Percentiles rank a stretch among this genome's conserved stretches.
Evolutionary conservation across 805 yeast genomes (phyloP).

Genomic region (Saccharomyces mikatae): DNA sequence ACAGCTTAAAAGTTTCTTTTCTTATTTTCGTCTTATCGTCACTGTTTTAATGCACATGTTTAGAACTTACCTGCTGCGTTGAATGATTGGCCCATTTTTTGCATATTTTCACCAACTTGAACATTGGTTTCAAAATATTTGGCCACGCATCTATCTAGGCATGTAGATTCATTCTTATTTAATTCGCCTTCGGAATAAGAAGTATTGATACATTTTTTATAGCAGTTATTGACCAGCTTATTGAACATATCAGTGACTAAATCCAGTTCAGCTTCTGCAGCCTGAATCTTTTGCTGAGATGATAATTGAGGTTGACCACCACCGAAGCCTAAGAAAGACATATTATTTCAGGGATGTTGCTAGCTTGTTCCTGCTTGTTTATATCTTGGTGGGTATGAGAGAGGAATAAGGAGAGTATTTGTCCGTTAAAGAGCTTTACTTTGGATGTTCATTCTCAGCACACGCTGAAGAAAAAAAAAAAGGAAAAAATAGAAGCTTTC

Average conservation of each 20-base stretch:
- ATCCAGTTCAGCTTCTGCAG: slow-evolving; percentile 95
- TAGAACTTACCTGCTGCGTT: slow-evolving; percentile 29
- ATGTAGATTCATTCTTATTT: slow-evolving; percentile 70
- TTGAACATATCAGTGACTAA: slow-evolving; percentile 98
- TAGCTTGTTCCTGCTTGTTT: background rate
- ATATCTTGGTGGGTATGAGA: background rate
- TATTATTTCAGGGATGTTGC: slow-evolving; percentile 15
- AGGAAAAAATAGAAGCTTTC: background rate
- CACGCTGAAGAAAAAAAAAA: background rate
- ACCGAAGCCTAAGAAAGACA: slow-evolving; percentile 73
- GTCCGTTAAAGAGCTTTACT: background rate
- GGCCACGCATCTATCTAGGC: slow-evolving; percentile 92
- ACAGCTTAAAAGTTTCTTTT: background rate
- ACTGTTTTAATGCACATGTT: slow-evolving; percentile 2
- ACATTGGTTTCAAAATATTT: slow-evolving; percentile 92
- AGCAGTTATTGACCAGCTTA: slow-evolving; percentile 81
- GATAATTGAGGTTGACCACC: slow-evolving; percentile 65
- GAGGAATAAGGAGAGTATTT: background rate
- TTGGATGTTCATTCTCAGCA: background rate
- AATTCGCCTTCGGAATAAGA: slow-evolving; percentile 66
- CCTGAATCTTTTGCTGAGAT: slow-evolving; percentile 68
- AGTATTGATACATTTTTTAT: slow-evolving; percentile 68
- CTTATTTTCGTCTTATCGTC: background rate
- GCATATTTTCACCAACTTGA: slow-evolving; percentile 80
- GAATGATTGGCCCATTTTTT: slow-evolving; percentile 41